Evolutionary conservation across 305 asterid genomes (phyloP).

Genomic region (Ajuga reptans): DNA sequence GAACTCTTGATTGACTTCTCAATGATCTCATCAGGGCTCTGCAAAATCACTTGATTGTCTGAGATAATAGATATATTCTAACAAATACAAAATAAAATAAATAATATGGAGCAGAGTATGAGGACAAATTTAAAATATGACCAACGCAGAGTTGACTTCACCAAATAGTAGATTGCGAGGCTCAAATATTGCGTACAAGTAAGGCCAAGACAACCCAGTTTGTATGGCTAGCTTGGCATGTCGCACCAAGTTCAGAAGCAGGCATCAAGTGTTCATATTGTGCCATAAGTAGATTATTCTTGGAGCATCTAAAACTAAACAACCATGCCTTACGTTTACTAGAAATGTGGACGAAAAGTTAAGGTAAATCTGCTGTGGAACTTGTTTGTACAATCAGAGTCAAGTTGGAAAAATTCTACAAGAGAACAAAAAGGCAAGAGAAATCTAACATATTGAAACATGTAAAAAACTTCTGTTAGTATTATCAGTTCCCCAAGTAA

Average conservation of each 20-base stretch:
- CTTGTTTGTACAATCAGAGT: background rate
- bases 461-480: background rate
- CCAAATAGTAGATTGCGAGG: slow-evolving; percentile 2
- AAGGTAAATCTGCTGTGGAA: slow-evolving; percentile 1
- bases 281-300: slow-evolving; percentile 6
- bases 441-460: background rate
- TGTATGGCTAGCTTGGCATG: background rate
- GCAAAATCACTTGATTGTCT: slow-evolving; percentile 28
- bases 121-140: background rate
- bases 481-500: background rate
- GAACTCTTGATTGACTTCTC: slow-evolving; percentile 60
- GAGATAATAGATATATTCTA: slow-evolving; percentile 8
- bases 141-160: background rate
- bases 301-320: background rate
- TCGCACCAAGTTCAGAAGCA: slow-evolving; percentile 6
- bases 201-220: slow-evolving; percentile 6
- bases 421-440: slow-evolving; percentile 4
- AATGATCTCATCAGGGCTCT: slow-evolving; percentile 81
- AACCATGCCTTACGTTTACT: background rate
- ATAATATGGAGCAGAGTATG: background rate
- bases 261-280: background rate
- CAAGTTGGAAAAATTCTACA: background rate
- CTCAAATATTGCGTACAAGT: background rate
- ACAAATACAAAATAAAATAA: background rate
- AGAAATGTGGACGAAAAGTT: background rate